Base-by-base conservation (phyloP, 192 early-diverging fungal genomes). In the Coemansia asiatica region DNA sequence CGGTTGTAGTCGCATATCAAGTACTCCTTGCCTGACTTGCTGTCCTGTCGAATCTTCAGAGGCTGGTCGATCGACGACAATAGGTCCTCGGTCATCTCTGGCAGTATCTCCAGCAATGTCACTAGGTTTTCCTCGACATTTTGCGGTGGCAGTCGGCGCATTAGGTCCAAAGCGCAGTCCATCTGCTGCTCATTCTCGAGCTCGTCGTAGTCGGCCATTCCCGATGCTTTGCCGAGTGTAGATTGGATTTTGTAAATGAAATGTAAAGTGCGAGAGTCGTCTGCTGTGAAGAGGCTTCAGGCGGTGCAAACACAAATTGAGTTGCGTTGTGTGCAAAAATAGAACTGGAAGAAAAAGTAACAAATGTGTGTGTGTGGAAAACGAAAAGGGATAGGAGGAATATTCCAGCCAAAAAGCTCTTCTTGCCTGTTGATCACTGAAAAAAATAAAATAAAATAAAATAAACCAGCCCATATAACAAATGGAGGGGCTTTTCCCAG, bases 111-210 rank as follows among this genome's bases (percentile, higher is more conserved):
- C 13, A 97, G 76, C 26, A 99, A 84, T 35, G 91, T 89, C 15
- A 79, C 83, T 44, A 99, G 79, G 74, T 96, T 97, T 69, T 90
- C 87, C 71, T 94, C 91, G 22, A 91, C 87, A 62, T 92, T 89
- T 63, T 93, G 91, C 68, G 97, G 97, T 50, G 96, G 93, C 46
- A 99, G 86, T 22, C 97, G 90, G 53, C 97, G 88, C 94, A 98
- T 97, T 27, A 99, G 86, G 73, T 99, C 97, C n/a, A 98, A 85
- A 2, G 93, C 93, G 67, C 92, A 91, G 64, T 99, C 95, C 64
- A 96, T 63, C 70, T 88, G 89, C 64, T 87, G 81, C 61, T 83
- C 81, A 65, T 69, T 72, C 60, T 40, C 36, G 19, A 18, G 12
- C 12, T 78, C 76, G 9, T 79, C 75, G 63, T 72, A 72, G 56